Conservation (phyloP, 129 eudicot genomes). For the Helianthus annuus region HanXRQr2.0-SUNRISE NC_035438.2:22764653-22765152, state of each 20-base stretch:
- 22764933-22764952: constrained; percentile 91
- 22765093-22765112: too few species aligned
- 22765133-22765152: too few species aligned
- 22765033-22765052: constrained; percentile 75
- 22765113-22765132: too few species aligned
- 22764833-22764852: not conserved
- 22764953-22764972: constrained; percentile 98
- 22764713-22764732: constrained; percentile 86
- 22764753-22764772: constrained; percentile 99
- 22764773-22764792: constrained; percentile 93
- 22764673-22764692: constrained; percentile 96
- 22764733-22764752: constrained; percentile 99
- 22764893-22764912: constrained; percentile 99
- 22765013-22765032: constrained; percentile 96
- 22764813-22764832: constrained; percentile 36
- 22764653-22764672: constrained; percentile 96
- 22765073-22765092: too few species aligned
- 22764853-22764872: not conserved
- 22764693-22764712: constrained; percentile 91
- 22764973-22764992: constrained; percentile 98
- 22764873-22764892: constrained; percentile 89
- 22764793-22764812: constrained; percentile 99
- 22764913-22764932: constrained; percentile 99
- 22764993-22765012: constrained; percentile 94
- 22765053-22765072: too few species aligned